phyloP scores from a whole-genome alignment of 2,329 filamentous ascomycete species.

The Aureobasidium sp. region DNA sequence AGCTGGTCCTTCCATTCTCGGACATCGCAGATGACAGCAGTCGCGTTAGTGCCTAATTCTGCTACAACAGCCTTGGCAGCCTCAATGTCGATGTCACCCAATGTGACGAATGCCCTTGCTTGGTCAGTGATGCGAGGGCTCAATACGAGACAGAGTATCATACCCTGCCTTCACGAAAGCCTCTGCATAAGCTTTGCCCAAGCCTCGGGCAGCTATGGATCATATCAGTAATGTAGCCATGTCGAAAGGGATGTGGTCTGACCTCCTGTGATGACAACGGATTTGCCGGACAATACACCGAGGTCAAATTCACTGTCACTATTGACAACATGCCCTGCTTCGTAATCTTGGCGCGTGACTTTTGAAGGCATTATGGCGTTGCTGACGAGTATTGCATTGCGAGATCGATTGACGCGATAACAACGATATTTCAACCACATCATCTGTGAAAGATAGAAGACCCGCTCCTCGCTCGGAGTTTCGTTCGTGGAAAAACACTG shows the following conservation, averaged over 20 bases:
- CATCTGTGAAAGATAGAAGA: too few relatives aligned
- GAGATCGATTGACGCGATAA: too few relatives aligned
- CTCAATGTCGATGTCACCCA: constrained; percentile 27
- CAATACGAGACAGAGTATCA: not conserved
- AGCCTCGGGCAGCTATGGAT: constrained; percentile 26
- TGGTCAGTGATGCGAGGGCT: constrained; percentile 21
- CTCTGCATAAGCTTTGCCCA: not conserved
- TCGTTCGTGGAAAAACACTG: too few relatives aligned
- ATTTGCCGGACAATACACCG: constrained; percentile 34
- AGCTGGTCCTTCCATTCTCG: constrained; percentile 26
- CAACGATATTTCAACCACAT: too few relatives aligned
- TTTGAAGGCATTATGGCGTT: too few relatives aligned
- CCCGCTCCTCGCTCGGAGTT: too few relatives aligned
- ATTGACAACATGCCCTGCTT: not conserved
- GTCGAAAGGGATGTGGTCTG: too few relatives aligned
- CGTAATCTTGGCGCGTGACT: not conserved
- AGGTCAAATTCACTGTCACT: not conserved
- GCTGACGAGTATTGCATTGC: too few relatives aligned
- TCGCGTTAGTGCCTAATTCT: constrained; percentile 24
- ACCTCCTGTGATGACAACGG: constrained; percentile 44
- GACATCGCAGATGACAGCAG: constrained; percentile 28
- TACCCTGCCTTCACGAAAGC: not conserved
- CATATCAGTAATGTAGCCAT: not conserved
- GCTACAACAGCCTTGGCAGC: constrained; percentile 24
- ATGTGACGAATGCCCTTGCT: constrained; percentile 30